phyloP scores from a whole-genome alignment of 140 eudicot genomes.

The Ambrosia hybrid region DNA sequence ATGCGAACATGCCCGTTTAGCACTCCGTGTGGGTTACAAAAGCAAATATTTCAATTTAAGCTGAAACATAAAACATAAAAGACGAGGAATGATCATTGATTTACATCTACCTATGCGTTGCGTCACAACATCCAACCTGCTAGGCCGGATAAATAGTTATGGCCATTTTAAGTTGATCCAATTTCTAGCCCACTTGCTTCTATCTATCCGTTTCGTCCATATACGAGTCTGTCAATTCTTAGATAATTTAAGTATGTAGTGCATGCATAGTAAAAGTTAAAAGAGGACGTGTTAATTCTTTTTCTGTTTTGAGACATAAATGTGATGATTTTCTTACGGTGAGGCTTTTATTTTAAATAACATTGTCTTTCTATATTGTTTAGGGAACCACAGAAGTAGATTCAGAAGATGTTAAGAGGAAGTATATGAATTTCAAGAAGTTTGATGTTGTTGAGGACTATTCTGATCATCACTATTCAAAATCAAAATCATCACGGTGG shows the following conservation, averaged over 20 bases:
- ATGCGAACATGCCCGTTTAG: too few species aligned
- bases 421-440: slow-evolving; percentile 45
- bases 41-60: too few species aligned
- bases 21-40: too few species aligned
- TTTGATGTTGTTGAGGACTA: slow-evolving; percentile 74
- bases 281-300: background rate
- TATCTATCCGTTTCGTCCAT: too few species aligned
- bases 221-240: background rate
- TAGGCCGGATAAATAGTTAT: too few species aligned
- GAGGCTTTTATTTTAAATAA: background rate
- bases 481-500: slow-evolving; percentile 22
- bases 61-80: too few species aligned
- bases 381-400: slow-evolving; percentile 2
- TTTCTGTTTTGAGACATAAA: background rate
- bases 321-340: too few species aligned
- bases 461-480: slow-evolving; percentile 57
- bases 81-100: too few species aligned
- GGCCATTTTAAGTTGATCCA: too few species aligned
- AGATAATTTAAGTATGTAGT: background rate
- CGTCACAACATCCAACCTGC: too few species aligned
- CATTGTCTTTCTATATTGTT: background rate
- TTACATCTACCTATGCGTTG: too few species aligned
- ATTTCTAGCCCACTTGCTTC: too few species aligned
- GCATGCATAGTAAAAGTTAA: background rate
- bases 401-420: slow-evolving; percentile 32